Base-by-base conservation (phyloP, 1,139 yeast species). In the Zygotorulaspora mrakii region DNA sequence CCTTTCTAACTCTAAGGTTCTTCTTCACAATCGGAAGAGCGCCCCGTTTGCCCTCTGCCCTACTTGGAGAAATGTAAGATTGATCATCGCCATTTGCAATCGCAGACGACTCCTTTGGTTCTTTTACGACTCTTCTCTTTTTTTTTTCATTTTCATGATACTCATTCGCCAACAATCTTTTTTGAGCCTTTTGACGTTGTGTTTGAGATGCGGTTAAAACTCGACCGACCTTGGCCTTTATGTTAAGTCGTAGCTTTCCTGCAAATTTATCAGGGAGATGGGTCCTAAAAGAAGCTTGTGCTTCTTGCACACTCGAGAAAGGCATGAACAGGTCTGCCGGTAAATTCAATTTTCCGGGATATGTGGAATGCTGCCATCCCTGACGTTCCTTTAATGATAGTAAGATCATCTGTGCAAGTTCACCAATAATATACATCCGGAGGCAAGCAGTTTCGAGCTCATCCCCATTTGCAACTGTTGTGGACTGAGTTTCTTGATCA, bases 281-380 rank as follows among this genome's bases (percentile, higher is more conserved):
- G 4, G 57, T 52, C 22, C 49, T 57, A 32, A 60, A 59, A 2
- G 63, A 52, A 7, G 52, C 50, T 35, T 62, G 68, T 9, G 69
- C 68, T 36, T 65, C 70, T 20, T 56, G 50, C 4, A 58, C 46
- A 5, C 59, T 56, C 14, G 55, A 55, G 71, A 82, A 79, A 1
- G 84, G 77, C 9, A 70, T 66, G 61, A 71, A 86, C 8, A 83
- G 62, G 53, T 85, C 95, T 9, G 70, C 63, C 0, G 94, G 82
- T 18, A 87, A 62, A 24, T 75, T 75, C 20, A 83, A 61, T 51
- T 80, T 82, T 1, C 91, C 94, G 0, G 95, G 94, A 79, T 91
- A 88, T 0, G 89, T 78, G 22, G 79, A 76, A 46, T 84, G 68
- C 16, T 75, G 74, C 95, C 95, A 86, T 36, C 70, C 71, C 53